phyloP scores from a whole-genome alignment of 1,284 basidiomycete species.

The Irpex sp. region DNA sequence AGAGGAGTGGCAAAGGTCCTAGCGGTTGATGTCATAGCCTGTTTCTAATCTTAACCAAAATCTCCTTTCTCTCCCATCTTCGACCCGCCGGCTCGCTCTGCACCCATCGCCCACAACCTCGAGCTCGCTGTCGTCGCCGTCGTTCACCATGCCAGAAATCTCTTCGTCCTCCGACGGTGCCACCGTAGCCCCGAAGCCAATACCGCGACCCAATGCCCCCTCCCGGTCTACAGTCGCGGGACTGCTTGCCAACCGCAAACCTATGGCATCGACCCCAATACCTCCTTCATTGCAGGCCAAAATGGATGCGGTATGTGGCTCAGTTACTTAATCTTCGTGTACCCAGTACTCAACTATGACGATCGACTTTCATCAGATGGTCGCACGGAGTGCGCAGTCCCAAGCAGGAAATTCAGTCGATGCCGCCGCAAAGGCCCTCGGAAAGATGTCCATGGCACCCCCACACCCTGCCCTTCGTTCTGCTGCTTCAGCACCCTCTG shows the following conservation, averaged over 20 bases:
- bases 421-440: slow-evolving; percentile 36
- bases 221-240: slow-evolving; percentile 33
- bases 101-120: slow-evolving; percentile 4
- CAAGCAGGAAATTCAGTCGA: slow-evolving; percentile 31
- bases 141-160: slow-evolving; percentile 22
- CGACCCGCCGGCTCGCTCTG: slow-evolving; percentile 11
- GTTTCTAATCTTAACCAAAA: slow-evolving; percentile 14
- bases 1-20: slow-evolving; percentile 2
- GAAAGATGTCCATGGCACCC: slow-evolving; percentile 34
- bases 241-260: slow-evolving; percentile 35
- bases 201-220: slow-evolving; percentile 17
- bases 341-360: background rate
- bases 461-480: slow-evolving; percentile 24
- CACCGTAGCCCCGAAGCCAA: slow-evolving; percentile 18
- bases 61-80: slow-evolving; percentile 14
- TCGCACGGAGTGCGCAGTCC: slow-evolving; percentile 42
- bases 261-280: slow-evolving; percentile 57
- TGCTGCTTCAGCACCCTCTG: slow-evolving; percentile 23
- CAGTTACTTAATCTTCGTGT: slow-evolving; percentile 3
- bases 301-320: slow-evolving; percentile 70
- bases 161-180: slow-evolving; percentile 19
- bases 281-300: slow-evolving; percentile 91
- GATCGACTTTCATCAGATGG: slow-evolving; percentile 40
- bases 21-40: slow-evolving; percentile 15
- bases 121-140: background rate